Percentiles rank a stretch among this genome's conserved stretches.
Evolutionary conservation across 306 rosid species (phyloP).

Genomic region (Astragalus membranaceus): DNA sequence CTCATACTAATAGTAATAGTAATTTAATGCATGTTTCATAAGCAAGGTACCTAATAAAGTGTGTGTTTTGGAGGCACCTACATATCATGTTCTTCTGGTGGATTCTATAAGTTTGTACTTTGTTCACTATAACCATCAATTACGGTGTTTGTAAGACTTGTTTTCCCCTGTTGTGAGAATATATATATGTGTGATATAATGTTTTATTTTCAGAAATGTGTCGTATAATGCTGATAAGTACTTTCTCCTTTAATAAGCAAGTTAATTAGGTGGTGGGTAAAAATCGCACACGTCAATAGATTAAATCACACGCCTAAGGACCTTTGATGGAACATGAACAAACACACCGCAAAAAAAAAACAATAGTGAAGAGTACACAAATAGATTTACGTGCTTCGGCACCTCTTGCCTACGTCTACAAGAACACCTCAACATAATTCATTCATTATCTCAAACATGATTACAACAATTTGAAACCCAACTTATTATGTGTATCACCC

Average conservation of each 20-base stretch:
- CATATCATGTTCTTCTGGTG: neutral
- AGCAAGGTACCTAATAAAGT: neutral
- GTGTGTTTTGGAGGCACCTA: neutral
- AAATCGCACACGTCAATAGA: no score
- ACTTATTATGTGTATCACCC: no score
- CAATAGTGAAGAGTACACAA: no score
- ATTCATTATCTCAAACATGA: neutral
- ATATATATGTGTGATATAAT: neutral
- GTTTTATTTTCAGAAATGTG: no score
- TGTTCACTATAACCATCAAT: neutral
- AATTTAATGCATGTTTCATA: neutral
- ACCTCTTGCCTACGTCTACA: neutral
- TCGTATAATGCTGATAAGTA: no score
- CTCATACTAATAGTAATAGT: slow-evolving; percentile 11
- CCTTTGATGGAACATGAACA: no score
- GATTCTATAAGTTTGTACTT: neutral
- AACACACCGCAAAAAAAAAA: no score
- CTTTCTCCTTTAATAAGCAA: no score
- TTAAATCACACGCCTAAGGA: no score
- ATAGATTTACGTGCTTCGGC: neutral
- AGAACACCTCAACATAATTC: no score
- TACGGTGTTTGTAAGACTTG: neutral
- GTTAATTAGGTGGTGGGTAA: no score
- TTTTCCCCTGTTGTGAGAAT: neutral
- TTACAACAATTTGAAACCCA: neutral